These are phyloP conservation scores for Penicillium fimorum DNA, from an alignment of 495 filamentous ascomycete genomes.

Conservation along the genomic window DNA sequence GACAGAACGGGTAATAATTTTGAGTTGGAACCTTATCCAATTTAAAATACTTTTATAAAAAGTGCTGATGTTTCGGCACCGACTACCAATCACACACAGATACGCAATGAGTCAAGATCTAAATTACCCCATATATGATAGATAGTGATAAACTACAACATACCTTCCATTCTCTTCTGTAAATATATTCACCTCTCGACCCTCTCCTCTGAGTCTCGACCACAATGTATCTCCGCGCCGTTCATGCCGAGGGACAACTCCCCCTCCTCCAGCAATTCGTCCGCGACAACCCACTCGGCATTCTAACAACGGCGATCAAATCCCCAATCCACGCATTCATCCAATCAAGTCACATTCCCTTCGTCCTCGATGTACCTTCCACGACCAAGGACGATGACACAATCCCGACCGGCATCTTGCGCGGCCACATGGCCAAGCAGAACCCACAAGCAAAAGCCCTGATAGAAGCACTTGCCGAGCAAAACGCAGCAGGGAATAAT, in stretches of 20 bases:
- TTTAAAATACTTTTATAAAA: not conserved
- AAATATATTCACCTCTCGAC: not conserved
- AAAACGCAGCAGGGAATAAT: constrained; percentile 24
- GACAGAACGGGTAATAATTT: not conserved
- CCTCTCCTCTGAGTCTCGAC: not conserved
- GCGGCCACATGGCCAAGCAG: constrained; percentile 53
- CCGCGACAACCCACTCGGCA: constrained; percentile 52
- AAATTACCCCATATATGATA: not conserved
- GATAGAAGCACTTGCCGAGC: constrained; percentile 33
- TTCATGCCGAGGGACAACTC: constrained; percentile 45
- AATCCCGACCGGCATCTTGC: constrained; percentile 32
- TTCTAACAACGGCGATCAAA: constrained; percentile 53
- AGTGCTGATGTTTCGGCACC: constrained; percentile 6
- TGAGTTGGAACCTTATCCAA: not conserved
- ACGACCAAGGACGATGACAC: constrained; percentile 19
- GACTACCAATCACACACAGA: constrained; percentile 16
- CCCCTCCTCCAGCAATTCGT: constrained; percentile 46
- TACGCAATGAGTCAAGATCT: constrained; percentile 7
- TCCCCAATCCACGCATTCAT: constrained; percentile 44
- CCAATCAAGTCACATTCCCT: constrained; percentile 57
- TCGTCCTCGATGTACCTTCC: constrained; percentile 45
- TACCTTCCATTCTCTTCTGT: too few relatives aligned
- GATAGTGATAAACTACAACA: not conserved
- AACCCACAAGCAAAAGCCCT: constrained; percentile 56
- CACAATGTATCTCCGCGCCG: constrained; percentile 50